Conservation (phyloP, 2,329 filamentous ascomycete genomes). For the Cladorrhinum sp. region DNA sequence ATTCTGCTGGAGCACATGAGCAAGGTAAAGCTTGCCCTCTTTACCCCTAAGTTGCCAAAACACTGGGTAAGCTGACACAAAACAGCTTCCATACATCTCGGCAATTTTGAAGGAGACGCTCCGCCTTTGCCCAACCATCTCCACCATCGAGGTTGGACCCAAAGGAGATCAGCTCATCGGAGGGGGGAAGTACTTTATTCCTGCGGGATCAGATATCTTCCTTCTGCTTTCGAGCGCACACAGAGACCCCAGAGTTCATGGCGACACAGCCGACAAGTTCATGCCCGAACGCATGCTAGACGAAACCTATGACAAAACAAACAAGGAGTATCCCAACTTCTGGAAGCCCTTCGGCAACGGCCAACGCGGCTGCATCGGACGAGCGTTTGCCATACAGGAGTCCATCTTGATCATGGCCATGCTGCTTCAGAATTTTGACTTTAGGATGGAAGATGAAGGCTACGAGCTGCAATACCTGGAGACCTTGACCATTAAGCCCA, state of each 20-base stretch:
- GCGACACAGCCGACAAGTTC: constrained; percentile 63
- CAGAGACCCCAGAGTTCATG: constrained; percentile 61
- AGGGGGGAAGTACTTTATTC: constrained; percentile 57
- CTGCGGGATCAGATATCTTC: constrained; percentile 48
- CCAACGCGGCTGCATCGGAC: constrained; percentile 66
- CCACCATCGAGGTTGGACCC: constrained; percentile 53
- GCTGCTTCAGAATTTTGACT: constrained; percentile 69
- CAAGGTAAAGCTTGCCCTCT: constrained; percentile 41
- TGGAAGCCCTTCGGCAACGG: constrained; percentile 67
- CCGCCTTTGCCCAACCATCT: constrained; percentile 59
- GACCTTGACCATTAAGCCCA: constrained; percentile 61
- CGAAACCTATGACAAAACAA: constrained; percentile 59
- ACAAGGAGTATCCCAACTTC: constrained; percentile 57
- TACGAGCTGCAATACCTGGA: constrained; percentile 56
- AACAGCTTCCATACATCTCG: constrained; percentile 53
- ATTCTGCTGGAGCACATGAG: constrained; percentile 60
- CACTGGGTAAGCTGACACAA: too few species aligned
- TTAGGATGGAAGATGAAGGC: constrained; percentile 58
- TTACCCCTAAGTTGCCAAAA: too few species aligned
- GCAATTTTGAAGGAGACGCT: constrained; percentile 65
- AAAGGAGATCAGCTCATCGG: constrained; percentile 53
- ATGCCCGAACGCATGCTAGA: constrained; percentile 70
- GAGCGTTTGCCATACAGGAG: constrained; percentile 74
- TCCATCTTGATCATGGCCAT: constrained; percentile 58
- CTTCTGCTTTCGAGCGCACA: constrained; percentile 55